phyloP scores from a whole-genome alignment of 768 basidiomycete genomes.

The Agaricus blazei region DNA sequence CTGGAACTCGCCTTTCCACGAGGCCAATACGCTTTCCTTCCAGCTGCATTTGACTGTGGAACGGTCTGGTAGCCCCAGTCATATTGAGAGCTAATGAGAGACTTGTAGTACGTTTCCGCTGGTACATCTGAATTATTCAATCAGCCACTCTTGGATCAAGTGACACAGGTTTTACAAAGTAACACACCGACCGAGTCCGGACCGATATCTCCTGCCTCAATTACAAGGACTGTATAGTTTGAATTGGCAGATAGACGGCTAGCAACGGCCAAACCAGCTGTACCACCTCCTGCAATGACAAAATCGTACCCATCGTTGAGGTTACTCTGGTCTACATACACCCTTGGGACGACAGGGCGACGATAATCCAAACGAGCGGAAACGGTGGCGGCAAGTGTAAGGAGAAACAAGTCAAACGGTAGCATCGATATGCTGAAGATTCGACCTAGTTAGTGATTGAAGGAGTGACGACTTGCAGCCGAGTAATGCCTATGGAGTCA shows the following conservation, averaged over 20 bases:
- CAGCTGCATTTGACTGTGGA: constrained; percentile 38
- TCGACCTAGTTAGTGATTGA: background rate
- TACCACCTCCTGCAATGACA: constrained; percentile 29
- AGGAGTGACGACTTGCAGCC: background rate
- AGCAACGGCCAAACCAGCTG: constrained; percentile 32
- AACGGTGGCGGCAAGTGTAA: background rate
- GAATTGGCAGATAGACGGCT: constrained; percentile 30
- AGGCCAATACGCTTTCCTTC: constrained; percentile 47
- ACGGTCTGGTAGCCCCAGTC: constrained; percentile 54
- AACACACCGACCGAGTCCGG: constrained; percentile 34
- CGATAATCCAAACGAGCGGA: background rate
- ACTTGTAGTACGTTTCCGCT: constrained; percentile 45
- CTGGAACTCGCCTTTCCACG: constrained; percentile 45
- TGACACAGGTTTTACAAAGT: background rate
- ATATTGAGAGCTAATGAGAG: constrained; percentile 40
- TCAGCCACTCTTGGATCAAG: background rate
- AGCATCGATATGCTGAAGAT: background rate
- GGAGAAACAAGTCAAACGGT: background rate
- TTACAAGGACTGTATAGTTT: constrained; percentile 28
- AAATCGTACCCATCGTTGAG: constrained; percentile 27
- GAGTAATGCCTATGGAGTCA: background rate
- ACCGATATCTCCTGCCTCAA: constrained; percentile 42
- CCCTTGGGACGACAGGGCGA: constrained; percentile 1
- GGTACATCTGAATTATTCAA: constrained; percentile 36
- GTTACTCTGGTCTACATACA: constrained; percentile 10